Conservation (phyloP, 768 basidiomycete genomes). For the Mycena capillaripes region DNA sequence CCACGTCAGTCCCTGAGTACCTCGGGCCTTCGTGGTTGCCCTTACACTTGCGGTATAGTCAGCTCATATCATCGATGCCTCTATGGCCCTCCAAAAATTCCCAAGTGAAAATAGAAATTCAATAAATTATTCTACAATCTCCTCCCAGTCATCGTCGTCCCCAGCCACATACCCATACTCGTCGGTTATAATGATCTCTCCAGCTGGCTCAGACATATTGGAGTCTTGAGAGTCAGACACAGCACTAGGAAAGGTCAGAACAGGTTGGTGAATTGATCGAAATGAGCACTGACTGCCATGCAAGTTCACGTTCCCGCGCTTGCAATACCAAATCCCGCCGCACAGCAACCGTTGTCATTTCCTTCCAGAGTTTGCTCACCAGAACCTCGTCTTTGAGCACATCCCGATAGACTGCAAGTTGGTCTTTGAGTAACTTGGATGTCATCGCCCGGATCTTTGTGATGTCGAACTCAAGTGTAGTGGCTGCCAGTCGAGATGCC, state of each 20-base stretch:
- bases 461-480: not conserved
- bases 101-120: not conserved
- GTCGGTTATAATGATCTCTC: not conserved
- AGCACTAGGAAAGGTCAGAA: not conserved
- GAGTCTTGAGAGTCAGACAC: not conserved
- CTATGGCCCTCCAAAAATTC: not conserved
- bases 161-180: not conserved
- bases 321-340: not conserved
- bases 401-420: not conserved
- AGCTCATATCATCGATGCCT: not conserved
- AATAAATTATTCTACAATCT: not conserved
- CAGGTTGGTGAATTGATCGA: not conserved
- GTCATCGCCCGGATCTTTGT: not conserved
- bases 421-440: not conserved
- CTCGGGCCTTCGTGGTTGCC: too few relatives aligned
- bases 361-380: not conserved
- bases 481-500: not conserved
- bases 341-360: not conserved
- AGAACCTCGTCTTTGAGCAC: not conserved
- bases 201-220: too few relatives aligned
- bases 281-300: not conserved
- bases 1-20: too few relatives aligned
- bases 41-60: not conserved
- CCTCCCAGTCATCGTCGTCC: not conserved
- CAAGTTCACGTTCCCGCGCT: not conserved